Evolutionary conservation across 2,329 filamentous ascomycete species (phyloP).

Genomic region (Trichophaea hybrida): DNA sequence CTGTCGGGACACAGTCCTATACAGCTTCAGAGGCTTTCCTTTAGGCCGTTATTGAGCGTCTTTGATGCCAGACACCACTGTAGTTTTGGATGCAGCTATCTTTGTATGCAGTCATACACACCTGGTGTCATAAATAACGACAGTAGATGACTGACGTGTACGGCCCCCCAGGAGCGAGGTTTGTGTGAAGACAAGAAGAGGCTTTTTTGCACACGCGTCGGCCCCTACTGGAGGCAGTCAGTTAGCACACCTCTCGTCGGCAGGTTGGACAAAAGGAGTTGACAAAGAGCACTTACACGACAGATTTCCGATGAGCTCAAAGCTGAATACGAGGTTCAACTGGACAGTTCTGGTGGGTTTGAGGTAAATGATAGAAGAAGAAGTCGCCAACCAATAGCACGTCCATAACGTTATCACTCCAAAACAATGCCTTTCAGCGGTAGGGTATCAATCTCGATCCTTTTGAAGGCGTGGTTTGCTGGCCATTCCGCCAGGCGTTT

Average conservation of each 20-base stretch:
- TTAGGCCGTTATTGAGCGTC: neutral
- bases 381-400: neutral
- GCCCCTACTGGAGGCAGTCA: neutral
- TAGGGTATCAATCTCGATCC: neutral
- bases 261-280: neutral
- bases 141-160: neutral
- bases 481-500: neutral
- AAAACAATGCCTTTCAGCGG: neutral
- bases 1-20: neutral
- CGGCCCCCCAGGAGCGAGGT: neutral
- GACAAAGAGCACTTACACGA: neutral
- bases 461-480: neutral
- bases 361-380: neutral
- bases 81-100: neutral
- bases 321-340: neutral
- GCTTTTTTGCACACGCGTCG: neutral
- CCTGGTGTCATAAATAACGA: neutral
- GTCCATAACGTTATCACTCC: neutral
- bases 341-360: neutral
- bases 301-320: neutral
- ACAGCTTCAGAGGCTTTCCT: neutral
- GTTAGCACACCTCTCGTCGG: neutral
- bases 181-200: neutral
- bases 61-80: neutral
- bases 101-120: neutral